Percentiles rank a stretch among this genome's conserved stretches.
Conservation (phyloP, 1,284 basidiomycete species). For the Neolentinus lepideus region DNA sequence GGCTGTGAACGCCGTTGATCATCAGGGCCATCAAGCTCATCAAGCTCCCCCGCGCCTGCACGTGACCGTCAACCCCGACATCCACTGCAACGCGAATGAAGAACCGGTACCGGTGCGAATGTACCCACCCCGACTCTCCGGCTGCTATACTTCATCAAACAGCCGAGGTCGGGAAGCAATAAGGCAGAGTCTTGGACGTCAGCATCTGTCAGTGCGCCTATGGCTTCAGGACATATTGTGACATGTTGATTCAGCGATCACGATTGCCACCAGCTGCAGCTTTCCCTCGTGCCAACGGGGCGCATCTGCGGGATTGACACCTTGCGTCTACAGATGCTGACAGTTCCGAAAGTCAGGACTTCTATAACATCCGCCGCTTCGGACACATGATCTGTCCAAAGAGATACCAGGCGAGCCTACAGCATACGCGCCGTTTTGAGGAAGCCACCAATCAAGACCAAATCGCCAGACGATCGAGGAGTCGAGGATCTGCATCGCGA, state of each 20-base stretch:
- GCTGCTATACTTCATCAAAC: too few species aligned
- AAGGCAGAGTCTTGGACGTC: background rate
- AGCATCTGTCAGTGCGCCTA: background rate
- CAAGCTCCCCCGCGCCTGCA: background rate
- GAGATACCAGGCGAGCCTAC: too few species aligned
- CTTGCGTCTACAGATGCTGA: background rate
- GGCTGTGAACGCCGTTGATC: background rate
- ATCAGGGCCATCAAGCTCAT: background rate
- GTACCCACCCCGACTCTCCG: background rate
- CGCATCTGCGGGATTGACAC: background rate
- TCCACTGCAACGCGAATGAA: background rate
- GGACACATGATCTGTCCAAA: background rate
- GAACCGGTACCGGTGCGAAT: background rate
- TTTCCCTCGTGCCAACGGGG: background rate
- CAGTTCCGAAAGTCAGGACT: background rate
- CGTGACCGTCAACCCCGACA: background rate
- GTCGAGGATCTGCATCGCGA: background rate
- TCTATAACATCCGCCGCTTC: background rate
- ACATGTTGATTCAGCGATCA: background rate
- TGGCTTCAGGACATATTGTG: background rate
- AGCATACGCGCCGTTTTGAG: too few species aligned
- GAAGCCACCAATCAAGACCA: too few species aligned
- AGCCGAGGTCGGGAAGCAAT: background rate
- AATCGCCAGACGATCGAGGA: background rate
- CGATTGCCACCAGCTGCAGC: background rate